These are phyloP conservation scores for Dactylellina leptospora DNA, from an alignment of 2,329 filamentous ascomycete species.

Conservation along the genomic window DNA sequence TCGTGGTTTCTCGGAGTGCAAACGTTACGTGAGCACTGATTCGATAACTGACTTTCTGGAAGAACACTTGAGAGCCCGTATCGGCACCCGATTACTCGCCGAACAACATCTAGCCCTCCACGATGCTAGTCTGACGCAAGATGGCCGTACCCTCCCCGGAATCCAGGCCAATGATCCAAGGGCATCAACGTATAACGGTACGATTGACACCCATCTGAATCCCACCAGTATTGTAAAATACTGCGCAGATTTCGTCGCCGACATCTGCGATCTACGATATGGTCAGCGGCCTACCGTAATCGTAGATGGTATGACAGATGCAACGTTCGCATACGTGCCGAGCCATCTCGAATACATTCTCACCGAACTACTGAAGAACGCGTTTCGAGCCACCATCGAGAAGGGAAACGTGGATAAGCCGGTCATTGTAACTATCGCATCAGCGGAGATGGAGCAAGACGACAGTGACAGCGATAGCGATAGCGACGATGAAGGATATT, in stretches of 20 bases:
- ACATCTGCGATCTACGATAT: slow-evolving; percentile 96
- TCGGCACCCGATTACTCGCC: slow-evolving; percentile 90
- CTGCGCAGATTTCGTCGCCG: slow-evolving; percentile 89
- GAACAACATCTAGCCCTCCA: slow-evolving; percentile 97
- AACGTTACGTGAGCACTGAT: slow-evolving; percentile 81
- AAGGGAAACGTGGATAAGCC: slow-evolving; percentile 79
- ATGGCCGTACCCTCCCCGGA: slow-evolving; percentile 54
- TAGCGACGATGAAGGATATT: slow-evolving; percentile 13
- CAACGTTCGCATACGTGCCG: slow-evolving; percentile 91
- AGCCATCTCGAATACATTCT: slow-evolving; percentile 98
- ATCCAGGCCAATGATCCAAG: slow-evolving; percentile 57
- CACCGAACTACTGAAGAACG: slow-evolving; percentile 95
- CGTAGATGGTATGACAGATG: slow-evolving; percentile 84
- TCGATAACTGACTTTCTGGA: slow-evolving; percentile 94
- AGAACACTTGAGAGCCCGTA: slow-evolving; percentile 89
- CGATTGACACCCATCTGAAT: slow-evolving; percentile 88
- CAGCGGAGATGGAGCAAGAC: slow-evolving; percentile 66
- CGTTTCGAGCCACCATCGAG: slow-evolving; percentile 92
- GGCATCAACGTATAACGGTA: slow-evolving; percentile 77
- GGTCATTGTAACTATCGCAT: slow-evolving; percentile 90
- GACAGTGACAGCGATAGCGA: slow-evolving; percentile 32
- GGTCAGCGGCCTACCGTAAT: slow-evolving; percentile 81
- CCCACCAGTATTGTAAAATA: slow-evolving; percentile 82
- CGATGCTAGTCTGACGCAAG: slow-evolving; percentile 64
- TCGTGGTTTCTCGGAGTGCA: slow-evolving; percentile 88